A percentile compares a stretch with the other conserved stretches of the same genome.
Evolutionary conservation across 805 yeast genomes (phyloP).

Genomic region (Nakazawaea ernobii): DNA sequence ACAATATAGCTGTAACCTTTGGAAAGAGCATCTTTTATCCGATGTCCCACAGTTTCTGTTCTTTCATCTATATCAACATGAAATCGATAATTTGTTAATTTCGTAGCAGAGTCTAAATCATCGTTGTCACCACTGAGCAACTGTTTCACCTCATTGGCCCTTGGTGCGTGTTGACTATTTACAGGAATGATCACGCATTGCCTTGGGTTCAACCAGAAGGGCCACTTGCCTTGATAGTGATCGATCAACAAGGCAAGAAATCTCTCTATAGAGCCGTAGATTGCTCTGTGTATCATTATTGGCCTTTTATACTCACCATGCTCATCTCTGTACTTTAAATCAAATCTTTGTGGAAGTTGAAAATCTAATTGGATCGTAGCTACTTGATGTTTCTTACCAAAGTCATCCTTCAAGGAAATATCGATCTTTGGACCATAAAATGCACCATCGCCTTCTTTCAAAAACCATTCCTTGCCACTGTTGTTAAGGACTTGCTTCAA

Average conservation of each 20-base stretch:
- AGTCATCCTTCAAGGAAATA: conserved; percentile 72
- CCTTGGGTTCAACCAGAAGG: conserved; percentile 92
- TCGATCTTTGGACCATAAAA: conserved; percentile 97
- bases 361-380: conserved; percentile 95
- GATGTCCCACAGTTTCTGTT: conserved; percentile 69
- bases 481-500: conserved; percentile 51
- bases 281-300: conserved; percentile 94
- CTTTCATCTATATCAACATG: conserved; percentile 73
- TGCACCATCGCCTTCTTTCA: conserved; percentile 94
- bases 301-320: conserved; percentile 58
- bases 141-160: conserved; percentile 44
- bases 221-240: conserved; percentile 92
- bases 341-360: conserved; percentile 84
- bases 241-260: conserved; percentile 88
- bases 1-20: conserved; percentile 75
- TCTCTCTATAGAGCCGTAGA: conserved; percentile 90
- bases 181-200: conserved; percentile 86
- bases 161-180: conserved; percentile 49
- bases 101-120: conserved; percentile 36
- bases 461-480: conserved; percentile 51
- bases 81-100: conserved; percentile 55
- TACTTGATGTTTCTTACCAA: conserved; percentile 80
- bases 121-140: conserved; percentile 42
- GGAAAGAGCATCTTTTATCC: conserved; percentile 72
- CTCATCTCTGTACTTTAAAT: conserved; percentile 58